phyloP scores from a whole-genome alignment of 768 basidiomycete species.

The Xerocomellus chrysenteron region DNA sequence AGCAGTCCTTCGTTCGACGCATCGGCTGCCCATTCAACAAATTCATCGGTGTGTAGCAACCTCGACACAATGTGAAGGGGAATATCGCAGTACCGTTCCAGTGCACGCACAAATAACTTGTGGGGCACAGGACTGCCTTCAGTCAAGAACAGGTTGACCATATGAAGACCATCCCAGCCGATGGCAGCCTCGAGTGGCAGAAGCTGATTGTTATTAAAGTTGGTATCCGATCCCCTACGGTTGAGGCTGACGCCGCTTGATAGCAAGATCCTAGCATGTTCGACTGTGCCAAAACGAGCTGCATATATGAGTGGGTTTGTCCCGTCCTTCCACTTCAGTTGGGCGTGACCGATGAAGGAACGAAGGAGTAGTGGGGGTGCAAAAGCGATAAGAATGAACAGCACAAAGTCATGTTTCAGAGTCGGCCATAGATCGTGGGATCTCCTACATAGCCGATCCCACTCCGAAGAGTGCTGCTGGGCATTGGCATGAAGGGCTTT shows the following conservation, averaged over 20 bases:
- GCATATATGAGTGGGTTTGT: conserved; percentile 4
- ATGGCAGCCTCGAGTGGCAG: conserved; percentile 5
- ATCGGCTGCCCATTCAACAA: conserved; percentile 7
- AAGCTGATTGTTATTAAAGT: too few species aligned
- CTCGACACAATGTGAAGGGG: neutral
- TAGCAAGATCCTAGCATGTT: neutral
- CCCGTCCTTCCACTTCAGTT: neutral
- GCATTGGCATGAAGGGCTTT: neutral
- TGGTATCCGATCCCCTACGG: neutral
- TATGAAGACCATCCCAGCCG: rapidly evolving
- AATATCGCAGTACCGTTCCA: neutral
- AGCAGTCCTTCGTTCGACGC: neutral
- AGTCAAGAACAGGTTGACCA: neutral
- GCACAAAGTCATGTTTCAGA: neutral
- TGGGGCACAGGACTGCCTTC: neutral
- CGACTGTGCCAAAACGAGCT: neutral
- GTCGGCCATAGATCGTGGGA: neutral
- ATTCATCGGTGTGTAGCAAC: conserved; percentile 7
- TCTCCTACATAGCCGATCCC: neutral
- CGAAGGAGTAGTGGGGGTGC: neutral
- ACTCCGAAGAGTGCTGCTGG: neutral
- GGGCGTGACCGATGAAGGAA: neutral
- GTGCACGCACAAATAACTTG: neutral
- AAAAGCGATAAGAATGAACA: neutral
- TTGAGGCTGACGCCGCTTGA: neutral